A percentile compares a stretch with the other conserved stretches of the same genome.
These are phyloP conservation scores for Lachnum nothofagi DNA, from an alignment of 2,329 filamentous ascomycete species.

Conservation along the genomic window DNA sequence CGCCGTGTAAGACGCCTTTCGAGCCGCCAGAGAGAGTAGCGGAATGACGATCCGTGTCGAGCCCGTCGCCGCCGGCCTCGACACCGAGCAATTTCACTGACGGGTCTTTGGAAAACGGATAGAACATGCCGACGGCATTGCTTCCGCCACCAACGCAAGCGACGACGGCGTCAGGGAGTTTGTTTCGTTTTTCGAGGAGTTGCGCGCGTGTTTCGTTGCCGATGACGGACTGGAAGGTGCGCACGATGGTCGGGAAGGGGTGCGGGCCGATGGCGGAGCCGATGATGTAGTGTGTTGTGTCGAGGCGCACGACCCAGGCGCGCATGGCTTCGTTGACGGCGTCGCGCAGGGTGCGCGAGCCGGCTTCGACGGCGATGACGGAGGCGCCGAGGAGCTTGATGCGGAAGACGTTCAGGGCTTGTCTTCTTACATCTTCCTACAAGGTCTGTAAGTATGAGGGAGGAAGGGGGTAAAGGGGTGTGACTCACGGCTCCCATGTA, in stretches of 20 bases:
- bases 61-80: constrained; percentile 88
- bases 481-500: constrained; percentile 84
- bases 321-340: constrained; percentile 94
- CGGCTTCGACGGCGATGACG: constrained; percentile 88
- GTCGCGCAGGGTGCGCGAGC: constrained; percentile 74
- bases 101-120: constrained; percentile 81
- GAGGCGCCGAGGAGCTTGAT: constrained; percentile 93
- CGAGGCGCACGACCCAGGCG: constrained; percentile 86
- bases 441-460: neutral
- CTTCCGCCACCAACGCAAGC: constrained; percentile 94
- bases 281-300: constrained; percentile 96
- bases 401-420: constrained; percentile 96
- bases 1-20: constrained; percentile 92
- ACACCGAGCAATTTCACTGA: constrained; percentile 87
- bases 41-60: constrained; percentile 79
- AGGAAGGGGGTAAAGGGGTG: constrained; percentile 18
- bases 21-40: constrained; percentile 81
- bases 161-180: constrained; percentile 91
- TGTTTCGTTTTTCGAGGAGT: constrained; percentile 76
- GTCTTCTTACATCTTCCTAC: constrained; percentile 83
- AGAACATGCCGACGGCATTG: constrained; percentile 97
- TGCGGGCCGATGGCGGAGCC: constrained; percentile 96
- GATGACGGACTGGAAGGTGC: constrained; percentile 96
- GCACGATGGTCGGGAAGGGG: constrained; percentile 94
- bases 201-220: constrained; percentile 91